Conservation (phyloP, 257 asterid genomes). For the Mitragyna speciosa region DNA sequence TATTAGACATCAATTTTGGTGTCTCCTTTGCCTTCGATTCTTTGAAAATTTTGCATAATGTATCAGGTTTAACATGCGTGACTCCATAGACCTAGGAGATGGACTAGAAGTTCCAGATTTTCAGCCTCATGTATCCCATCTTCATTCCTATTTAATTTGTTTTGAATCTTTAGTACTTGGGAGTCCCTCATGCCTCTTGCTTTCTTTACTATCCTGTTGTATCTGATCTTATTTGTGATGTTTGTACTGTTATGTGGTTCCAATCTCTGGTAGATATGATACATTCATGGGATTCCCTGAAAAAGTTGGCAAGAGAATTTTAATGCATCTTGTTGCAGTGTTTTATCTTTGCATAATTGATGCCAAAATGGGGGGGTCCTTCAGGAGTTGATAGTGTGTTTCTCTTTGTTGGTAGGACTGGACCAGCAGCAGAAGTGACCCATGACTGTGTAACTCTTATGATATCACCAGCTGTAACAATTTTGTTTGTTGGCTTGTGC, state of each 20-base stretch:
- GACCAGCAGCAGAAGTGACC: conserved; percentile 48
- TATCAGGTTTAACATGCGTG: background rate
- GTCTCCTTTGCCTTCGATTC: background rate
- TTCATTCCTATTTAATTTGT: background rate
- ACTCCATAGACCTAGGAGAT: background rate
- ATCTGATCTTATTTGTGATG: background rate
- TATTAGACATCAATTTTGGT: background rate
- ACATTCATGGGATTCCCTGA: background rate
- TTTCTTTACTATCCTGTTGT: background rate
- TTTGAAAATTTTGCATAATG: background rate
- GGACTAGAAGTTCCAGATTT: background rate
- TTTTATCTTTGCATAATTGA: background rate
- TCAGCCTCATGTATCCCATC: background rate
- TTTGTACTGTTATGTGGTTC: conserved; percentile 2
- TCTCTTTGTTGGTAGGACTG: conserved; percentile 40
- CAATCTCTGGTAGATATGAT: background rate
- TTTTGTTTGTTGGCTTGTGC: conserved; percentile 21
- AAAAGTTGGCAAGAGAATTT: background rate
- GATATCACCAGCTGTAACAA: conserved; percentile 20
- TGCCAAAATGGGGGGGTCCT: background rate
- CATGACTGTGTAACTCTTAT: conserved; percentile 20
- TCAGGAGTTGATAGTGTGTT: background rate
- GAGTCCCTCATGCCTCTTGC: background rate
- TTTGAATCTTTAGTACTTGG: background rate
- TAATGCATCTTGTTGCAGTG: background rate